A percentile compares a stretch with the other conserved stretches of the same genome.
These are phyloP conservation scores for Primulina huaijiensis DNA, from an alignment of 257 asterid species.

Conservation along the genomic window DNA sequence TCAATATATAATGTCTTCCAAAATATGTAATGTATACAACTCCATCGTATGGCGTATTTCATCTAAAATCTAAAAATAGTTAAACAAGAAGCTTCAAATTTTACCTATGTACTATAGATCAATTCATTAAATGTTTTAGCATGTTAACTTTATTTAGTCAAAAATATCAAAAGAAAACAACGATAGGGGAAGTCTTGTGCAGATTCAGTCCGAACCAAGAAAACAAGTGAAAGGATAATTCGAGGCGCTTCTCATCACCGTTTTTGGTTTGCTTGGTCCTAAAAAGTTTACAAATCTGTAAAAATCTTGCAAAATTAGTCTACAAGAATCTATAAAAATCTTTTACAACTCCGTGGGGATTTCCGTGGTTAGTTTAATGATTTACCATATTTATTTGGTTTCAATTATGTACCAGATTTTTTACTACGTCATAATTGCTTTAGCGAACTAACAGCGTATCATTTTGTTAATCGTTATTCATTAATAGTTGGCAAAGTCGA, in stretches of 20 bases:
- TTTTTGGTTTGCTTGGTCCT: not conserved
- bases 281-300: not conserved
- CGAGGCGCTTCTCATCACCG: not conserved
- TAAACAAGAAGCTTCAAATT: too few species aligned
- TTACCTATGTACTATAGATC: too few species aligned
- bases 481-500: not conserved
- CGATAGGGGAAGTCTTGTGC: not conserved
- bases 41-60: too few species aligned
- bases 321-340: not conserved
- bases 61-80: too few species aligned
- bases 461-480: not conserved
- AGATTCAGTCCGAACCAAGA: not conserved
- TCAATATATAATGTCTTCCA: too few species aligned
- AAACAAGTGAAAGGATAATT: not conserved
- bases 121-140: too few species aligned
- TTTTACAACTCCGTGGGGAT: not conserved
- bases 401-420: not conserved
- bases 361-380: not conserved
- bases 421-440: not conserved
- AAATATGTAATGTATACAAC: too few species aligned
- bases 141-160: too few species aligned
- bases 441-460: not conserved
- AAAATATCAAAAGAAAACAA: not conserved
- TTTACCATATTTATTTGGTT: not conserved
- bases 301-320: not conserved